These are phyloP conservation scores for Paulownia fortunei DNA, from an alignment of 257 asterid species.

Conservation along the genomic window DNA sequence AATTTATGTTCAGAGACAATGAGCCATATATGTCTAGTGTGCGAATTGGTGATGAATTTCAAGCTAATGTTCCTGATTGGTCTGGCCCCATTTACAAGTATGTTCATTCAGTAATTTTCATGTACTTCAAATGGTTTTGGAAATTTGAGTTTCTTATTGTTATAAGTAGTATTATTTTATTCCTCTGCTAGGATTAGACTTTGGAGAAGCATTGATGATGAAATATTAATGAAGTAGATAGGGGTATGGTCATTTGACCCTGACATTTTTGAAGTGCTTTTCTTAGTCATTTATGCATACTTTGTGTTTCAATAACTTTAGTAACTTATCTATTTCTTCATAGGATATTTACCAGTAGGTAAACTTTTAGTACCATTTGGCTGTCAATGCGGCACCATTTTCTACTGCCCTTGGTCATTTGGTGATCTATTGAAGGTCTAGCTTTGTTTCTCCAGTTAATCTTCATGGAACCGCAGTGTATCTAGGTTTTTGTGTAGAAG, in stretches of 20 bases:
- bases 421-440: not conserved
- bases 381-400: not conserved
- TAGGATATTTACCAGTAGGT: not conserved
- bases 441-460: not conserved
- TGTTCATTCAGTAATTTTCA: constrained; percentile 35
- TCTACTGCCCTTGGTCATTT: not conserved
- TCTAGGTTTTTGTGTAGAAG: not conserved
- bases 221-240: not conserved
- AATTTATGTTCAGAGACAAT: constrained; percentile 48
- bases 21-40: constrained; percentile 45
- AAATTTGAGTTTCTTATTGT: not conserved
- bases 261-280: not conserved
- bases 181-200: not conserved
- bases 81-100: constrained; percentile 53
- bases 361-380: not conserved
- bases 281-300: not conserved
- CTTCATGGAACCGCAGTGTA: not conserved
- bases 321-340: not conserved
- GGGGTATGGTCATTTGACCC: not conserved
- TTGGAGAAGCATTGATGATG: not conserved
- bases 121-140: not conserved
- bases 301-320: not conserved
- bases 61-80: constrained; percentile 64
- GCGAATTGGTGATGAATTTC: constrained; percentile 57
- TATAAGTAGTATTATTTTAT: not conserved